phyloP scores from a whole-genome alignment of 768 basidiomycete species.

The Dictyophora rubrovolvata region DNA sequence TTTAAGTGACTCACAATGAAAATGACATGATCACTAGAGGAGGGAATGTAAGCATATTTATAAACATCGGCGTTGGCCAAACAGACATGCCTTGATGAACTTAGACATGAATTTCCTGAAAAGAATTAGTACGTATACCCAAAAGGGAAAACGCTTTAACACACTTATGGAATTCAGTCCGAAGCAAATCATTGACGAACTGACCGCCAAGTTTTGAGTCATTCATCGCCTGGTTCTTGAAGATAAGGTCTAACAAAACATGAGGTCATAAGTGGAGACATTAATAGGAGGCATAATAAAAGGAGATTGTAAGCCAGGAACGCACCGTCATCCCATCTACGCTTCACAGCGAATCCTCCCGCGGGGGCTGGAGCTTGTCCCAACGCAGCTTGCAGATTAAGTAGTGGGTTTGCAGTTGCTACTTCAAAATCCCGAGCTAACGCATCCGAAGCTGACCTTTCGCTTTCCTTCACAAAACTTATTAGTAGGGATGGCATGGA shows the following conservation, averaged over 20 bases:
- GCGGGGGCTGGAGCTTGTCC: conserved; percentile 68
- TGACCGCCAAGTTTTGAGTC: conserved; percentile 55
- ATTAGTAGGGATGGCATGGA: background rate
- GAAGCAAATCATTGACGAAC: conserved; percentile 91
- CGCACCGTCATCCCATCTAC: conserved; percentile 91
- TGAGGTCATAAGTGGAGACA: conserved; percentile 6
- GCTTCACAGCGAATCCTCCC: conserved; percentile 84
- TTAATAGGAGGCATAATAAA: background rate
- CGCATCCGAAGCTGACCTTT: conserved; percentile 51
- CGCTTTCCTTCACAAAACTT: conserved; percentile 41
- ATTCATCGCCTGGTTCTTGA: conserved; percentile 93
- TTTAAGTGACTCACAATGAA: background rate
- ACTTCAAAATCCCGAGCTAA: conserved; percentile 71
- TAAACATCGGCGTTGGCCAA: background rate
- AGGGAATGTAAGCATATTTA: background rate
- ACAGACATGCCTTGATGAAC: conserved; percentile 63
- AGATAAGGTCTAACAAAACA: conserved; percentile 67
- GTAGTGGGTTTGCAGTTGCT: conserved; percentile 77
- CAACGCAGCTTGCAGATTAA: conserved; percentile 86
- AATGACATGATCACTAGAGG: background rate
- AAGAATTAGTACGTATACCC: conserved; percentile 1
- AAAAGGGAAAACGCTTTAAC: conserved; percentile 20
- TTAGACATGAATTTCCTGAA: conserved; percentile 84
- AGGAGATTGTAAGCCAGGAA: conserved; percentile 6
- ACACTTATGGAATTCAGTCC: conserved; percentile 90